A percentile compares a stretch with the other conserved stretches of the same genome.
Conservation (phyloP, 2,329 filamentous ascomycete species). For the Colletotrichum incanum region DNA sequence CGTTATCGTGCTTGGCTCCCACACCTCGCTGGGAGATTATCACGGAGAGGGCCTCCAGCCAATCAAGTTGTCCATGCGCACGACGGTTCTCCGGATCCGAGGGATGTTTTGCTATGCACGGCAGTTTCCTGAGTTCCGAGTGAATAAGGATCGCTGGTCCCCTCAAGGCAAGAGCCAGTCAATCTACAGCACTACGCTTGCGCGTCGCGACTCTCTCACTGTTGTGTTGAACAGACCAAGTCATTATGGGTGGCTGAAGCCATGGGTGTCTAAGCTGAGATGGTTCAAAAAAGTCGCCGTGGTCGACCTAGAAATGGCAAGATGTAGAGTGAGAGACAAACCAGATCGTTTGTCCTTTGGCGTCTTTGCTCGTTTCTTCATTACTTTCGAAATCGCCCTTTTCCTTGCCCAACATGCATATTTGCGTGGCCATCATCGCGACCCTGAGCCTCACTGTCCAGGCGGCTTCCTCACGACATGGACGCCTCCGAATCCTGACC, state of each 20-base stretch:
- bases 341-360: no score
- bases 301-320: not conserved
- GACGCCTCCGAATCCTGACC: constrained; percentile 47
- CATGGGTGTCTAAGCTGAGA: not conserved
- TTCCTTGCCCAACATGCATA: constrained; percentile 24
- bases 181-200: not conserved
- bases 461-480: constrained; percentile 53
- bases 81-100: constrained; percentile 20
- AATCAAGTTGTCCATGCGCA: constrained; percentile 18
- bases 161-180: constrained; percentile 4
- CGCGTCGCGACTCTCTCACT: constrained; percentile 16
- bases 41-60: not conserved
- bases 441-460: constrained; percentile 31
- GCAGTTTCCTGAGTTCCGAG: not conserved
- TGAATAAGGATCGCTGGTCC: constrained; percentile 22
- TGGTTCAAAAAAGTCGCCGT: constrained; percentile 23
- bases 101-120: constrained; percentile 1
- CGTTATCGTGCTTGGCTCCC: not conserved
- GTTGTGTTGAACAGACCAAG: constrained; percentile 4
- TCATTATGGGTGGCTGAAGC: not conserved
- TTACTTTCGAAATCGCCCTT: not conserved
- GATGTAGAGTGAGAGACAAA: not conserved
- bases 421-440: constrained; percentile 26
- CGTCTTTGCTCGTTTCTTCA: not conserved
- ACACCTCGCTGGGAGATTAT: constrained; percentile 14